Evolutionary conservation across 2,329 filamentous ascomycete genomes (phyloP).

Genomic region (Aspergillus pseudoviridinutans): DNA sequence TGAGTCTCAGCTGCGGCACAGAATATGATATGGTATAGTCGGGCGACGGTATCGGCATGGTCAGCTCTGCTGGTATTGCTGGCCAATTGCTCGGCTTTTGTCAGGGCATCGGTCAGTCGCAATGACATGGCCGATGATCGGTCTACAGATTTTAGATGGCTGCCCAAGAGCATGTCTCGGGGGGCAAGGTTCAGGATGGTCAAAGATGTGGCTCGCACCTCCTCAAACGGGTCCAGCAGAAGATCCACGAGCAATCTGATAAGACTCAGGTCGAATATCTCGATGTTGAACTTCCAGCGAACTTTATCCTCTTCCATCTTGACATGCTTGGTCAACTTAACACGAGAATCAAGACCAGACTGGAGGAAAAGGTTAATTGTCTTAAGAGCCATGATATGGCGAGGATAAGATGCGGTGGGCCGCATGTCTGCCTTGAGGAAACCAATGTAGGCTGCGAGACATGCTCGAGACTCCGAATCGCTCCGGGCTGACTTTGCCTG

Average conservation of each 20-base stretch:
- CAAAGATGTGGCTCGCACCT: slow-evolving; percentile 63
- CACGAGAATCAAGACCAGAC: slow-evolving; percentile 59
- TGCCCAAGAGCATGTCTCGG: slow-evolving; percentile 21
- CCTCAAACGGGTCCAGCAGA: slow-evolving; percentile 85
- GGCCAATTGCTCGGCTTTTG: slow-evolving; percentile 35
- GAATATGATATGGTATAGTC: slow-evolving; percentile 68
- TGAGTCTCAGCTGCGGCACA: slow-evolving; percentile 47
- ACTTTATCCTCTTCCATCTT: slow-evolving; percentile 48
- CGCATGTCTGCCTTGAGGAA: slow-evolving; percentile 72
- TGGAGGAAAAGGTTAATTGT: slow-evolving; percentile 64
- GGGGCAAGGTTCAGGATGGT: slow-evolving; percentile 43
- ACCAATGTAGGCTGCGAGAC: slow-evolving; percentile 68
- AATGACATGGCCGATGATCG: slow-evolving; percentile 19
- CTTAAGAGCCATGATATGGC: slow-evolving; percentile 77
- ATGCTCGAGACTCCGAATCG: slow-evolving; percentile 51
- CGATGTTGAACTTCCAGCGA: slow-evolving; percentile 48
- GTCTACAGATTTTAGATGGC: slow-evolving; percentile 2
- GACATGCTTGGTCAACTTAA: slow-evolving; percentile 36
- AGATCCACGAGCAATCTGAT: slow-evolving; percentile 67
- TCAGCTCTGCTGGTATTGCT: slow-evolving; percentile 73
- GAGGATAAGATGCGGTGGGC: slow-evolving; percentile 82
- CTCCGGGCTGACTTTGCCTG: slow-evolving; percentile 38
- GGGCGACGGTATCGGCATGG: slow-evolving; percentile 85
- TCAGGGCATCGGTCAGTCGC: slow-evolving; percentile 29
- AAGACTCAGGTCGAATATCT: slow-evolving; percentile 38